Conservation (phyloP, 441 rosid genomes). For the Dalechampia spathulata region DNA sequence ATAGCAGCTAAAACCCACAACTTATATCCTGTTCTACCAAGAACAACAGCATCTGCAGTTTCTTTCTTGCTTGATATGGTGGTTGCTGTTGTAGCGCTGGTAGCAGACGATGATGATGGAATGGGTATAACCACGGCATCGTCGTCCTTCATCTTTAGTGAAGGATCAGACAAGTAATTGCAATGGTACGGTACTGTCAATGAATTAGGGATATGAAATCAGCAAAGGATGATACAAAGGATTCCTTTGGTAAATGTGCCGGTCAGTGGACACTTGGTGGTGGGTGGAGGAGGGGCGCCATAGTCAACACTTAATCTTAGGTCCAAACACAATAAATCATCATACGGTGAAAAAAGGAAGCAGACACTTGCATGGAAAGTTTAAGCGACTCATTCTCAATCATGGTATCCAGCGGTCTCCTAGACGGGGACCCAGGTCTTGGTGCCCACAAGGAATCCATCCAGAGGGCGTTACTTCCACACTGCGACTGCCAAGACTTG, state of each 20-base stretch:
- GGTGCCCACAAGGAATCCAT: no score
- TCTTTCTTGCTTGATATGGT: slow-evolving; percentile 19
- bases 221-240: neutral
- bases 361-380: no score
- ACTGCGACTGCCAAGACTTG: no score
- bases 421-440: no score
- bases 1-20: slow-evolving; percentile 77
- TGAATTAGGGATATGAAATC: neutral
- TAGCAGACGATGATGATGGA: slow-evolving; percentile 14
- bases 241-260: slow-evolving; percentile 10
- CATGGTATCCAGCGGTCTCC: no score
- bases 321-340: no score
- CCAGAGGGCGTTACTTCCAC: no score
- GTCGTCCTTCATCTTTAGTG: slow-evolving; percentile 26
- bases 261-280: neutral
- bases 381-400: no score
- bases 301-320: no score
- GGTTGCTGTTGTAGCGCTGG: slow-evolving; percentile 1
- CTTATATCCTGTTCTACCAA: slow-evolving; percentile 63
- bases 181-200: neutral
- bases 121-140: slow-evolving; percentile 16
- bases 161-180: neutral
- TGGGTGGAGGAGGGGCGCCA: neutral
- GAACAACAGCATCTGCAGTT: slow-evolving; percentile 31
- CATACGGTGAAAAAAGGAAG: no score